phyloP scores from a whole-genome alignment of 1,139 yeast species.

The Candida mesenterica region DNA sequence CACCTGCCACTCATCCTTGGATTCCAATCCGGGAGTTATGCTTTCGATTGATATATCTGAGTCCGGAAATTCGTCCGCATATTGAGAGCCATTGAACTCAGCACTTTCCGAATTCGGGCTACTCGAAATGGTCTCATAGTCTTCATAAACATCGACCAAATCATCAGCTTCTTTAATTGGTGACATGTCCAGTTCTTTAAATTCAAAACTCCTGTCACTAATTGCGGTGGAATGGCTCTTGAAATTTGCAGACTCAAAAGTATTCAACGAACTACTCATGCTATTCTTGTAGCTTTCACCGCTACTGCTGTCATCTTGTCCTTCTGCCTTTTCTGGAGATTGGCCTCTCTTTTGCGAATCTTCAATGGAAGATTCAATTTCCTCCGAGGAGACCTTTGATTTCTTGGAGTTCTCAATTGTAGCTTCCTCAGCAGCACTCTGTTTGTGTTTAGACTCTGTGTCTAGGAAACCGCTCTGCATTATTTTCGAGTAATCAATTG shows the following conservation, averaged over 20 bases:
- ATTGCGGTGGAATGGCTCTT: constrained; percentile 9
- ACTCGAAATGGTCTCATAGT: too few relatives aligned
- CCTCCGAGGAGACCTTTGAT: neutral
- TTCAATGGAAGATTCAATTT: constrained; percentile 1
- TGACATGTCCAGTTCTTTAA: neutral
- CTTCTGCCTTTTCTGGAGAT: too few relatives aligned
- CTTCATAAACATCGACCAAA: neutral
- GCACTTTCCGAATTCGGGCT: too few relatives aligned
- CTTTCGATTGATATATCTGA: constrained; percentile 6
- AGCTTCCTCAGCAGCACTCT: constrained; percentile 1
- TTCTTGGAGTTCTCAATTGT: constrained; percentile 1
- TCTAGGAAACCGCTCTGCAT: constrained; percentile 12
- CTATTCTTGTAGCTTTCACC: neutral
- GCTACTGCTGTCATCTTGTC: constrained; percentile 1
- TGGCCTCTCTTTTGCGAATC: too few relatives aligned
- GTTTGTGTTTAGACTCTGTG: constrained; percentile 3
- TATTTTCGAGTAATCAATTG: constrained; percentile 6
- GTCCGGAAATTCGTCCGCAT: constrained; percentile 1
- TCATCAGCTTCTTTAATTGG: neutral
- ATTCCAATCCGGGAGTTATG: constrained; percentile 5
- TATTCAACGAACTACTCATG: constrained; percentile 1
- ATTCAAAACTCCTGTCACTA: neutral
- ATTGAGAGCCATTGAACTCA: neutral
- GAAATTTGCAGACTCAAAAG: constrained; percentile 8
- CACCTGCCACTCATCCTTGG: neutral